A percentile compares a stretch with the other conserved stretches of the same genome.
Evolutionary conservation across 2,329 filamentous ascomycete species (phyloP).

Genomic region (Pseudogymnoascus sp.): DNA sequence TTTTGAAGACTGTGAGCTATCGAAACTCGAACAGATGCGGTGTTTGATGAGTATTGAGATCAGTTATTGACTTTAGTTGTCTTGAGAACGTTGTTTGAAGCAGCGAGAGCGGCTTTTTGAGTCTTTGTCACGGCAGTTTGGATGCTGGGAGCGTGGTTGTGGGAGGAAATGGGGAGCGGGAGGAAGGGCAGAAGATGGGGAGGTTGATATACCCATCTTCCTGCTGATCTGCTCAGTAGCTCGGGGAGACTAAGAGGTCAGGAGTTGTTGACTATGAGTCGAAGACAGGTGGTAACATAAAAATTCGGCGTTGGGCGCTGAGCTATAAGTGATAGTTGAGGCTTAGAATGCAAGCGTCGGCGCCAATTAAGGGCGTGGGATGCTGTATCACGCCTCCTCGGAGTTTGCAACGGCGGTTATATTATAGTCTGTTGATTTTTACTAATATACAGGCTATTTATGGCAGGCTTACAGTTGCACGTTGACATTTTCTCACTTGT

Average conservation of each 20-base stretch:
- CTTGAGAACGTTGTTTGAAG: neutral
- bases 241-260: neutral
- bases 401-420: no score
- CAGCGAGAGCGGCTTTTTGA: neutral
- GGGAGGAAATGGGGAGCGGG: neutral
- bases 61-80: neutral
- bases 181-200: neutral
- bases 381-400: no score
- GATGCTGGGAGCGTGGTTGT: neutral
- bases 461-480: no score
- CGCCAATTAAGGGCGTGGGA: neutral
- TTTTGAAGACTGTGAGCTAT: neutral
- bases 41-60: neutral
- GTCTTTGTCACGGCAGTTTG: neutral
- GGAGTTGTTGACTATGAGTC: neutral
- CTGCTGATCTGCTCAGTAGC: neutral
- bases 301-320: neutral
- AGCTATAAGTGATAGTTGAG: neutral
- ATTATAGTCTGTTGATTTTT: no score
- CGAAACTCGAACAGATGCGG: neutral
- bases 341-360: neutral
- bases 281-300: neutral
- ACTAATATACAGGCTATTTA: no score
- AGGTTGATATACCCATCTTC: neutral
- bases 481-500: no score